Evolutionary conservation across 768 basidiomycete genomes (phyloP).

Genomic region (Trichaptum fuscoviolaceum): DNA sequence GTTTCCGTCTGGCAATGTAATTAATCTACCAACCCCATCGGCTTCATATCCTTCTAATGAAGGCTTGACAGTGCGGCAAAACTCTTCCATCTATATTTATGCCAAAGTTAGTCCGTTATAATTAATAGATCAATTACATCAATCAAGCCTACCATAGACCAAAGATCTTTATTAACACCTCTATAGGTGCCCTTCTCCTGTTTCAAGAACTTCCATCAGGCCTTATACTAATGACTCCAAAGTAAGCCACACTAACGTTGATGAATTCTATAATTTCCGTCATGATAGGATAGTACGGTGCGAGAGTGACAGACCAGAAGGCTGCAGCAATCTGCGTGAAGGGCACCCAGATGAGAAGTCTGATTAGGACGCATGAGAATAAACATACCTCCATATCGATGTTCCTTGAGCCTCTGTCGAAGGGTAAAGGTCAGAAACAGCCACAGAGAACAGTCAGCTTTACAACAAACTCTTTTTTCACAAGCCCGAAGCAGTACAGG

Average conservation of each 20-base stretch:
- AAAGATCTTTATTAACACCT: conserved; percentile 79
- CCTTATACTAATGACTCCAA: neutral
- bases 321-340: conserved; percentile 55
- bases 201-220: conserved; percentile 4
- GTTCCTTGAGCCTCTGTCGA: conserved; percentile 57
- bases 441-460: neutral
- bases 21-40: conserved; percentile 55
- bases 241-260: conserved; percentile 34
- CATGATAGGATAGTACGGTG: conserved; percentile 62
- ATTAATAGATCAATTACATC: neutral
- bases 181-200: conserved; percentile 56
- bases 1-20: conserved; percentile 4
- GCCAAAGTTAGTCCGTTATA: neutral
- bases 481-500: conserved; percentile 61
- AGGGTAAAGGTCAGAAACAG: neutral
- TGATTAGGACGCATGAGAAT: neutral
- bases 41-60: conserved; percentile 65
- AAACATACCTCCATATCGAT: conserved; percentile 74
- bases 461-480: conserved; percentile 62
- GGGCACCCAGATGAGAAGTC: neutral
- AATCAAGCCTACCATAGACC: conserved; percentile 62
- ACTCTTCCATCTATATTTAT: conserved; percentile 61
- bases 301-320: conserved; percentile 71
- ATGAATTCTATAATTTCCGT: conserved; percentile 64
- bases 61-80: conserved; percentile 56